These are phyloP conservation scores for Fusarium robinianum DNA, from an alignment of 2,329 filamentous ascomycete species.

Conservation along the genomic window DNA sequence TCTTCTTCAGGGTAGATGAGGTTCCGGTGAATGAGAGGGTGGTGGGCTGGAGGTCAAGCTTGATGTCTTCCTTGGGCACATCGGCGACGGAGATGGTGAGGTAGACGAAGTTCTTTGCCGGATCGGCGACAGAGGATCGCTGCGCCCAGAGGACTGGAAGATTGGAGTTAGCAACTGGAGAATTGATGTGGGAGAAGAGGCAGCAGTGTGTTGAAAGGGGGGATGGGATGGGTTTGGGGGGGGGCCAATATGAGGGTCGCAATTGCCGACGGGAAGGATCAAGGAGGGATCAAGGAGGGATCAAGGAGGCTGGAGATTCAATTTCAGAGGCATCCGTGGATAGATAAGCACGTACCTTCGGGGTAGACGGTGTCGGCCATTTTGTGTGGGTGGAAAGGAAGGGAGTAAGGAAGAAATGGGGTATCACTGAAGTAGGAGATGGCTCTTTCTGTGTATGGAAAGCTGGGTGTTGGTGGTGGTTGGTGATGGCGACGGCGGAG, in stretches of 20 bases:
- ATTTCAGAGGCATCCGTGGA: background rate
- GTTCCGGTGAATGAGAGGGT: conserved; percentile 80
- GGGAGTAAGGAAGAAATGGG: conserved; percentile 17
- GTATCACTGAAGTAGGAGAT: conserved; percentile 35
- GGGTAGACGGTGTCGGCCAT: conserved; percentile 39
- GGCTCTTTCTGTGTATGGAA: too few relatives aligned
- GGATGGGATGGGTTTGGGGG: conserved; percentile 5
- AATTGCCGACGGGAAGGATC: conserved; percentile 4
- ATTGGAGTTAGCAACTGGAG: conserved; percentile 10
- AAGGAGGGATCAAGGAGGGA: conserved; percentile 5
- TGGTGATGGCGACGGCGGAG: conserved; percentile 21
- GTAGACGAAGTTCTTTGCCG: conserved; percentile 92
- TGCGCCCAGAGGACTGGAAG: conserved; percentile 91
- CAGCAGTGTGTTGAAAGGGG: background rate
- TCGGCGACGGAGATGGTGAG: conserved; percentile 90
- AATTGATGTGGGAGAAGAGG: background rate
- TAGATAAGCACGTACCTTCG: conserved; percentile 44
- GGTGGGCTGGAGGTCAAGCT: conserved; percentile 81
- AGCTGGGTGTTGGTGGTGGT: conserved; percentile 10
- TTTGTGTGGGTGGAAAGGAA: conserved; percentile 18
- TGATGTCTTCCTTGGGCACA: conserved; percentile 73
- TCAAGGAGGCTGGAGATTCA: conserved; percentile 17
- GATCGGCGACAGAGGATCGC: conserved; percentile 80
- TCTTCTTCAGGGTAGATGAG: conserved; percentile 81
- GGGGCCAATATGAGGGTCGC: background rate